These are phyloP conservation scores for Adansonia gregorii DNA, from an alignment of 441 rosid genomes.

Conservation along the genomic window DNA sequence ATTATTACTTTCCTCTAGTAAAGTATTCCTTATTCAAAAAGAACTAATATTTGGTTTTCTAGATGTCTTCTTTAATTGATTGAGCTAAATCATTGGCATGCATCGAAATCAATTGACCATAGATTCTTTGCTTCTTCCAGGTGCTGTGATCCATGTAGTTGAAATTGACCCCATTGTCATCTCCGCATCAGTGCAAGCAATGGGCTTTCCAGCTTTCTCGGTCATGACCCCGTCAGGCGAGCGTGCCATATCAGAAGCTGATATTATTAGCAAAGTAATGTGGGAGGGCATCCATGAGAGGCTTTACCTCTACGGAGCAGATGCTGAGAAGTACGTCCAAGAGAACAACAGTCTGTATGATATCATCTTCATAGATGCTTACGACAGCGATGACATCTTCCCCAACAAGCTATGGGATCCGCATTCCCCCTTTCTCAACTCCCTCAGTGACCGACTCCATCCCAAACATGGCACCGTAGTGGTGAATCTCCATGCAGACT, in stretches of 20 bases:
- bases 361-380: constrained; percentile 85
- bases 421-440: constrained; percentile 61
- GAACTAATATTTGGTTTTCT: no score
- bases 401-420: constrained; percentile 83
- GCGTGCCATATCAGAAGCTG: constrained; percentile 49
- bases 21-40: no score
- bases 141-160: constrained; percentile 72
- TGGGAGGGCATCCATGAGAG: constrained; percentile 93
- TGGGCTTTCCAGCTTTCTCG: constrained; percentile 91
- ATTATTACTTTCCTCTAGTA: no score
- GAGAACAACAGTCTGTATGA: constrained; percentile 54
- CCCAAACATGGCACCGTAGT: constrained; percentile 79
- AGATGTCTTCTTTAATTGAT: background rate
- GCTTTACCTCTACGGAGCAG: constrained; percentile 66
- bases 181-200: constrained; percentile 65
- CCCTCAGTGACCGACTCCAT: constrained; percentile 60
- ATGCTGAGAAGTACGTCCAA: constrained; percentile 74
- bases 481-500: constrained; percentile 87
- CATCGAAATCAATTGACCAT: constrained; percentile 6
- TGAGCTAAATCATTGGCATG: background rate
- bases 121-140: constrained; percentile 38
- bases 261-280: constrained; percentile 52
- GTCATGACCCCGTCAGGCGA: constrained; percentile 48
- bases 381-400: constrained; percentile 90
- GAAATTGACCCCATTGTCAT: constrained; percentile 89